Base-by-base conservation (phyloP, 352 stramenopile genomes). In the Globisporangium splendens region DNA sequence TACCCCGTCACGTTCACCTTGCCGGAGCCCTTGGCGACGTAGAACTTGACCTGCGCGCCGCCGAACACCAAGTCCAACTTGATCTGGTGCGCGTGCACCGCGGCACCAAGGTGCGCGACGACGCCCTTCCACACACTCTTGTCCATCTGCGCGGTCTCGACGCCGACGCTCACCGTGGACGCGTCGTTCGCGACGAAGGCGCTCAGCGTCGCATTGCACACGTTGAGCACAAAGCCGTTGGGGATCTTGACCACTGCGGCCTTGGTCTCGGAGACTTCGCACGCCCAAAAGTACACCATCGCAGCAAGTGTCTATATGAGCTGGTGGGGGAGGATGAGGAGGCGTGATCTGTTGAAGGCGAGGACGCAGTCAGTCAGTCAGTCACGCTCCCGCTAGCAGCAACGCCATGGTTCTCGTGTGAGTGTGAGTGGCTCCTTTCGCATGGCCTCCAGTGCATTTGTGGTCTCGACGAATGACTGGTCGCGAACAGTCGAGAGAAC, bases 61-160 rank as follows among this genome's bases (percentile, higher is more conserved):
- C 70, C 70, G 50, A 94, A 87, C 11, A 94, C 84, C n/a, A 94
- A 61, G 67, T 94, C 84, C 21, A 94, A 65, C 62, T 94, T 94
- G 38, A 83, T 69, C 61, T 90, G 78, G 54, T 84, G 68, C 33
- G 70, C 74, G 62, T 82, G 66, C 50, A 46, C 59, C 6, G 66
- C 61, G 10, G 57, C 63, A 47, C 76, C 77, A 42, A 91, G 63
- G 52, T 91, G 77, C 18, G 74, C 73, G 28, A 89, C 81, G 6
- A 76, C 69, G 22, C 79, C 81, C 68, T 91, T 91, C 77, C 77
- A 91, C 28, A 56, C 38, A 48, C 74, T 79, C 46, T 57, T 55
- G 59, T 91, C 79, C 38, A 91, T 75, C 63, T 88, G 81, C 62
- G 71, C 60, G 22, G 81, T 85, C 65, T 91, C 81, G 31, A 91